These are phyloP conservation scores for Entomortierella parvispora DNA, from an alignment of 192 early-diverging fungal species.

Conservation along the genomic window DNA sequence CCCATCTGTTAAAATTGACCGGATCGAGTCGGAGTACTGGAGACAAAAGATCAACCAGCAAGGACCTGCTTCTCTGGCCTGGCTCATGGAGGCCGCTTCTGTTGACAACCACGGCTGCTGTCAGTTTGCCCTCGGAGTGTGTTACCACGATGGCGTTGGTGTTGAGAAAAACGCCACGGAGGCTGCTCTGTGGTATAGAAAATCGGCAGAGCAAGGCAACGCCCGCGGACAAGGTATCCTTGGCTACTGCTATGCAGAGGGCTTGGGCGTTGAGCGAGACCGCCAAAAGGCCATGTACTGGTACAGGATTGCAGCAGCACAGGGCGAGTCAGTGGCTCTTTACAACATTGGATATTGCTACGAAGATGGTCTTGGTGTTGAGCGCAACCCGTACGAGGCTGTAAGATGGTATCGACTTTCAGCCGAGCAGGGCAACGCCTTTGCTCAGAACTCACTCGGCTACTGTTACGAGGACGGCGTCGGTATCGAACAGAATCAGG, in stretches of 20 bases:
- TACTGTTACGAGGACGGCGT: constrained; percentile 88
- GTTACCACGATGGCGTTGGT: constrained; percentile 84
- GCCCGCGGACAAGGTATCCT: constrained; percentile 75
- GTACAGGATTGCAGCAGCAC: constrained; percentile 68
- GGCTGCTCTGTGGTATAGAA: constrained; percentile 80
- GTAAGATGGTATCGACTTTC: constrained; percentile 73
- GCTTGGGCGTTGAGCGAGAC: constrained; percentile 75
- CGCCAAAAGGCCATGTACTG: constrained; percentile 73
- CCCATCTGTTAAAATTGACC: constrained; percentile 79
- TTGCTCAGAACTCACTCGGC: constrained; percentile 88
- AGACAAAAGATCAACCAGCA: constrained; percentile 65
- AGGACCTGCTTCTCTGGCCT: constrained; percentile 66
- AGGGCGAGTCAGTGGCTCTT: constrained; percentile 70
- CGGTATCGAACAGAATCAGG: constrained; percentile 66
- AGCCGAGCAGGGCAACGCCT: constrained; percentile 81
- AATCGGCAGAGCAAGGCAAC: constrained; percentile 68
- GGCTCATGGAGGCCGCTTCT: constrained; percentile 72
- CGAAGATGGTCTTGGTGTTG: constrained; percentile 70
- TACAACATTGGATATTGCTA: constrained; percentile 75
- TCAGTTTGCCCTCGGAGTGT: constrained; percentile 78
- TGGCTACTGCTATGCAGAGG: constrained; percentile 89
- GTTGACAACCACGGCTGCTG: constrained; percentile 66
- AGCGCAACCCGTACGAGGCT: constrained; percentile 59
- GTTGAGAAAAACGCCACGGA: constrained; percentile 68
- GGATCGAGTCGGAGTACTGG: constrained; percentile 85